Evolutionary conservation across 1,284 basidiomycete species (phyloP).

Genomic region (Golubevia pallescens): DNA sequence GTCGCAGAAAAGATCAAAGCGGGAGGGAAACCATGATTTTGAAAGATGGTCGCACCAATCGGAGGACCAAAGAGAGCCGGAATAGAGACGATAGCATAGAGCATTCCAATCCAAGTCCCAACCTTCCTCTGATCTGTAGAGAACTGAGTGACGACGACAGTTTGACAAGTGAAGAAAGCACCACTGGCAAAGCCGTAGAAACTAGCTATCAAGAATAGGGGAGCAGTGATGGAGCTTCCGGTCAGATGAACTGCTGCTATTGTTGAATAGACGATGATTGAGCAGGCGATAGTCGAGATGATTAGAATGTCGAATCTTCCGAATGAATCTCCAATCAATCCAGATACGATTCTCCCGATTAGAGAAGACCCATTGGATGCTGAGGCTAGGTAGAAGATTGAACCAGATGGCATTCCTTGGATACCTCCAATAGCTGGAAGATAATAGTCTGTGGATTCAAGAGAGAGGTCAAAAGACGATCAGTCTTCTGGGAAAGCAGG

Average conservation of each 20-base stretch:
- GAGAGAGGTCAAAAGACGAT: neutral
- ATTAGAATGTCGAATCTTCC: slow-evolving; percentile 14
- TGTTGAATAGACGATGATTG: slow-evolving; percentile 12
- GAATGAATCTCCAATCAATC: slow-evolving; percentile 10
- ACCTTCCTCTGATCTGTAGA: slow-evolving; percentile 11
- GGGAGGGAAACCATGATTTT: slow-evolving; percentile 10
- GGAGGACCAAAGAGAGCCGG: slow-evolving; percentile 16
- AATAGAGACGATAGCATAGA: slow-evolving; percentile 12
- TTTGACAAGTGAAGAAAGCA: slow-evolving; percentile 14
- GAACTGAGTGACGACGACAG: slow-evolving; percentile 10
- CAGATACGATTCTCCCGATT: slow-evolving; percentile 10
- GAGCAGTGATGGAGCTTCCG: slow-evolving; percentile 8
- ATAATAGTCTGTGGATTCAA: slow-evolving; percentile 4
- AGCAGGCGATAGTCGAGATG: slow-evolving; percentile 4
- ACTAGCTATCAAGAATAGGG: slow-evolving; percentile 9
- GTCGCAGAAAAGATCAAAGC: slow-evolving; percentile 10
- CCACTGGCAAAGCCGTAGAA: slow-evolving; percentile 13
- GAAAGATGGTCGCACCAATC: slow-evolving; percentile 11
- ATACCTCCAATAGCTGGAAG: slow-evolving; percentile 11
- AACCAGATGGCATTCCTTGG: slow-evolving; percentile 9
- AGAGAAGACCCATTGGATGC: slow-evolving; percentile 14
- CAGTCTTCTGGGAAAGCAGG: no score
- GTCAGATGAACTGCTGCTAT: slow-evolving; percentile 8
- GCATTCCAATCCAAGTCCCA: slow-evolving; percentile 18
- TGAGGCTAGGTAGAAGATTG: slow-evolving; percentile 15